Evolutionary conservation across 768 basidiomycete species (phyloP), one percentile per base, ranked within the genome.

Genomic region (Lactarius akahatsu): DNA sequence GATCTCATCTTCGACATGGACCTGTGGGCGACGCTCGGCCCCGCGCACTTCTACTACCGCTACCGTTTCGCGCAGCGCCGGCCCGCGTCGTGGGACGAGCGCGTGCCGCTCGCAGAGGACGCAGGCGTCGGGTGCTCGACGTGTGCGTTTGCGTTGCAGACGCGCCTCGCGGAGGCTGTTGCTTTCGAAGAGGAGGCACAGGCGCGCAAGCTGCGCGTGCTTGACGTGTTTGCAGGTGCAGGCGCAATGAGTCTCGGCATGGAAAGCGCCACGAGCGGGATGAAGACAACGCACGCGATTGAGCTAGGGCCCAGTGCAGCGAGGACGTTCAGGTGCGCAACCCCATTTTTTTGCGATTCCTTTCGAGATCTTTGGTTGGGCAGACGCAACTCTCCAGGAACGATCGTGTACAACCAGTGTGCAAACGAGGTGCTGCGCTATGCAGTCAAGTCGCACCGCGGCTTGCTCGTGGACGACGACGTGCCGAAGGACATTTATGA

Each of bases 231-330:
- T 60, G 77, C 73, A 4, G 83, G 83, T 2, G 73, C 74, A 0
- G 89, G 90, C 6, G 85, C 88, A 3, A 89, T 92, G 72, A 83
- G 83, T 59, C 73, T 81, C 23, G 89, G 83, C 0, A 75, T 91
- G 75, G 81, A 82, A 18, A 77, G 83, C 45, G 78, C 81, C n/a
- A 9, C 41, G 2, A 85, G 79, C 4, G 85, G 83, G 60, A 69
- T 90, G 59, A 80, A 83, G 66, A 71, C 90, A 4, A 86, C 85
- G 0, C 85, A 90, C 76, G 83, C 86, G 0, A 76, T 92, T 54
- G 92, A 94, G 70, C 86, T 91, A 26, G 79, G 84, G n/a, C 90
- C 91, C 0, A 89, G 88, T 73, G 89, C 92, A 9, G 87, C 88
- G 0, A 76, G 77, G 64, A 90, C 91, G 1, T 77, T 89, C 18